Evolutionary conservation across 2,329 filamentous ascomycete genomes (phyloP).

Genomic region (Diaporthe sp.): DNA sequence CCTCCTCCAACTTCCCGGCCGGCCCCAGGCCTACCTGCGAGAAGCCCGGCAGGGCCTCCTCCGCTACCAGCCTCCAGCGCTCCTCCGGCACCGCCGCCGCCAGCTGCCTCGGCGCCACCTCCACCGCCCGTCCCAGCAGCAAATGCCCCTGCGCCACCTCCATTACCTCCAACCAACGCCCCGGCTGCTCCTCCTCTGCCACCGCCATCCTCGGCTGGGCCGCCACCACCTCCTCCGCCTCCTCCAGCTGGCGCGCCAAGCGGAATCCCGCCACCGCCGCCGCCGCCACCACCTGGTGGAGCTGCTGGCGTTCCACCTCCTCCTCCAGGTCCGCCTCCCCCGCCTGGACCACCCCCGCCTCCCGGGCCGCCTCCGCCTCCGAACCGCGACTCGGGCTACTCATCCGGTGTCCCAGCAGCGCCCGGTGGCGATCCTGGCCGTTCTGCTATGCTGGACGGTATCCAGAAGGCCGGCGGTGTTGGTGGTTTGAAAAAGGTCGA

Average conservation of each 20-base stretch:
- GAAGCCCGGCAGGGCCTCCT: slow-evolving; percentile 46
- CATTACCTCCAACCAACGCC: slow-evolving; percentile 45
- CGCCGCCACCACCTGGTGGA: slow-evolving; percentile 48
- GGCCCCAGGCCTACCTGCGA: slow-evolving; percentile 56
- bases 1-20: slow-evolving; percentile 64
- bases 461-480: slow-evolving; percentile 76
- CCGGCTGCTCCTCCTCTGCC: slow-evolving; percentile 53
- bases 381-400: slow-evolving; percentile 68
- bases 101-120: slow-evolving; percentile 44
- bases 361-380: slow-evolving; percentile 66
- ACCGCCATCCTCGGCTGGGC: slow-evolving; percentile 47
- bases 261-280: slow-evolving; percentile 50
- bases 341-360: slow-evolving; percentile 48
- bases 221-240: slow-evolving; percentile 58
- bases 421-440: slow-evolving; percentile 57
- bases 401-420: slow-evolving; percentile 61
- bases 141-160: slow-evolving; percentile 50
- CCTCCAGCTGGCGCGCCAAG: slow-evolving; percentile 44
- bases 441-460: slow-evolving; percentile 75
- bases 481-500: slow-evolving; percentile 81
- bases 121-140: slow-evolving; percentile 50
- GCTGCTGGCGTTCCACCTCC: slow-evolving; percentile 46
- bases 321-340: slow-evolving; percentile 42
- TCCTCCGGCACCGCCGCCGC: slow-evolving; percentile 50
- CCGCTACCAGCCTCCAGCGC: slow-evolving; percentile 42